These are phyloP conservation scores for Phaeosphaeriaceae sp. DNA, from an alignment of 2,329 filamentous ascomycete genomes.

Conservation along the genomic window DNA sequence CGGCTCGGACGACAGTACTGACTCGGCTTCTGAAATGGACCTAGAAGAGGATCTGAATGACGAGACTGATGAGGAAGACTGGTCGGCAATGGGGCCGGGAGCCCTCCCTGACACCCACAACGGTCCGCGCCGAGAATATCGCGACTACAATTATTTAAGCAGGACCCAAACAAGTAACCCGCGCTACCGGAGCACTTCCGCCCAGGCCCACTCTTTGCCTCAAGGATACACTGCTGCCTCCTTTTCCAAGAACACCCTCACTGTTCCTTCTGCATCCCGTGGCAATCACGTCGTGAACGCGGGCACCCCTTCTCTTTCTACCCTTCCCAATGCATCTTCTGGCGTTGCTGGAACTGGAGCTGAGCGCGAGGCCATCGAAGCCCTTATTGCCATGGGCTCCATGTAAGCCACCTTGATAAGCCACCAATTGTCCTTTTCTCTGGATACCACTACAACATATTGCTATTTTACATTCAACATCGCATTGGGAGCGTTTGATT, in stretches of 20 bases:
- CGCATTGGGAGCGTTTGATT: constrained; percentile 3
- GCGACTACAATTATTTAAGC: constrained; percentile 49
- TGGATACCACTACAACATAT: constrained; percentile 1
- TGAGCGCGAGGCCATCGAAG: constrained; percentile 82
- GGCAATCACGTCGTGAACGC: constrained; percentile 35
- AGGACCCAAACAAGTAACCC: constrained; percentile 40
- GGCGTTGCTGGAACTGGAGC: constrained; percentile 49
- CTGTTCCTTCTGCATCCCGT: constrained; percentile 42
- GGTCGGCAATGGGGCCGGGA: constrained; percentile 86
- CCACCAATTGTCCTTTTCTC: background rate
- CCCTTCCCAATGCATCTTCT: constrained; percentile 32
- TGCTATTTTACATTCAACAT: constrained; percentile 12
- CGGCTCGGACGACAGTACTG: constrained; percentile 68
- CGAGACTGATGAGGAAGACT: constrained; percentile 94
- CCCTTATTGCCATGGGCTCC: constrained; percentile 79
- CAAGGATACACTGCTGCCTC: constrained; percentile 33
- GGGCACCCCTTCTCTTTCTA: constrained; percentile 25
- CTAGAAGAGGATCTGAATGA: constrained; percentile 77
- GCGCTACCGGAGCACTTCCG: constrained; percentile 34
- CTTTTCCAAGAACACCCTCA: constrained; percentile 31
- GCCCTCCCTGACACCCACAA: constrained; percentile 70
- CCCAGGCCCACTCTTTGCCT: constrained; percentile 36
- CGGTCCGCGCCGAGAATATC: constrained; percentile 39
- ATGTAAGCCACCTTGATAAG: constrained; percentile 48
- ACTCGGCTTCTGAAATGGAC: constrained; percentile 70